These are phyloP conservation scores for Lasiodiplodia sp. DNA, from an alignment of 2,329 filamentous ascomycete genomes.

Conservation along the genomic window DNA sequence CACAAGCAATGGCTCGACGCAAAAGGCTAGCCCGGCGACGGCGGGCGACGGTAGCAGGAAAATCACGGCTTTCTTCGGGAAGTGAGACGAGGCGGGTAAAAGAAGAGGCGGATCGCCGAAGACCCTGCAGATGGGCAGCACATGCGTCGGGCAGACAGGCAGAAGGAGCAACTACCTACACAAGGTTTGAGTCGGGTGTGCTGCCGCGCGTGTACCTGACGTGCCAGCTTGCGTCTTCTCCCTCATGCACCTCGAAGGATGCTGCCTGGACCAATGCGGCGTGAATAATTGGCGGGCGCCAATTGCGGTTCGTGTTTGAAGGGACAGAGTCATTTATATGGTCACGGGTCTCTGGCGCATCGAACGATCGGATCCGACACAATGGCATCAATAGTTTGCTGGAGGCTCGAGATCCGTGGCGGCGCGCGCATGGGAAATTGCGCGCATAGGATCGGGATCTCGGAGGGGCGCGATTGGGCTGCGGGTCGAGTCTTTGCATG, in stretches of 20 bases:
- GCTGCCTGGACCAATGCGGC: conserved; percentile 13
- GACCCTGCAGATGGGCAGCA: conserved; percentile 15
- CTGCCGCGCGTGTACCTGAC: conserved; percentile 1
- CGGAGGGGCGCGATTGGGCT: conserved; percentile 26
- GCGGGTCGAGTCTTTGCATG: conserved; percentile 11
- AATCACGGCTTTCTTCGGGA: conserved; percentile 65
- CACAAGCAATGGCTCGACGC: conserved; percentile 60
- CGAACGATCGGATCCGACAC: conserved; percentile 25
- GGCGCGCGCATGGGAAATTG: conserved; percentile 25
- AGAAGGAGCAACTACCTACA: background rate
- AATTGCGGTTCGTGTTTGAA: conserved; percentile 23
- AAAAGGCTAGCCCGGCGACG: conserved; percentile 6
- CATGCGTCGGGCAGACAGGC: background rate
- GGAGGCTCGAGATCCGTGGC: conserved; percentile 21
- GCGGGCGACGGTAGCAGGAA: conserved; percentile 59
- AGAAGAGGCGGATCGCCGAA: conserved; percentile 15
- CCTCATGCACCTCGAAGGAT: background rate
- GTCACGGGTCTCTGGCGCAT: conserved; percentile 22
- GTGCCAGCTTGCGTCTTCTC: conserved; percentile 5
- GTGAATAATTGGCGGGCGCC: conserved; percentile 9
- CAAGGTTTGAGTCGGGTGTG: background rate
- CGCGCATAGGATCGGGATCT: conserved; percentile 25
- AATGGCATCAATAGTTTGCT: conserved; percentile 26
- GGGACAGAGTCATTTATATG: conserved; percentile 27
- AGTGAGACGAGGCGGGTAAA: conserved; percentile 40